Percentiles rank a stretch among this genome's conserved stretches.
phyloP scores from a whole-genome alignment of 495 filamentous ascomycete species.

The Podospora pseudopauciseta region DNA sequence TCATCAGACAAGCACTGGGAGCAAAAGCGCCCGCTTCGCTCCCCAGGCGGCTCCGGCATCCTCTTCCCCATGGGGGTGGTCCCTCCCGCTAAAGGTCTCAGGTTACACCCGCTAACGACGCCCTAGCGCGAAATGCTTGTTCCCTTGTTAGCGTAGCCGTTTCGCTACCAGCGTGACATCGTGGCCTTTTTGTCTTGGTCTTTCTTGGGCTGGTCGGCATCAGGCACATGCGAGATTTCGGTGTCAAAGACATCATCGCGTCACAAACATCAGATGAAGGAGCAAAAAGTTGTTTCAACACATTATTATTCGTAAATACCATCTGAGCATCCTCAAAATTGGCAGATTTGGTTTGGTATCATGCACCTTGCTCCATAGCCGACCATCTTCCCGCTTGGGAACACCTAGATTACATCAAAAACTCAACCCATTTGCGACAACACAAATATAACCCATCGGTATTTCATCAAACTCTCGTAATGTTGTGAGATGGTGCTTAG shows the following conservation, averaged over 20 bases:
- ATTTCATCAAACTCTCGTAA: neutral
- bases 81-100: neutral
- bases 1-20: too few species aligned
- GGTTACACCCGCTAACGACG: neutral
- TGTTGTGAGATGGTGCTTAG: neutral
- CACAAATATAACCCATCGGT: neutral
- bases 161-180: neutral
- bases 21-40: neutral
- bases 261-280: neutral
- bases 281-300: neutral
- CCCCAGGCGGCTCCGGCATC: neutral
- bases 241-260: too few species aligned
- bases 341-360: neutral
- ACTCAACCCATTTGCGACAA: neutral
- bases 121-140: neutral
- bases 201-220: neutral
- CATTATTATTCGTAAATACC: neutral
- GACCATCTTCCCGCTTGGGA: neutral
- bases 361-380: neutral
- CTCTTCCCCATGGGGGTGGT: neutral
- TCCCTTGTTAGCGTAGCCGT: neutral
- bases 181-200: neutral
- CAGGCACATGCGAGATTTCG: too few species aligned
- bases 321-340: neutral
- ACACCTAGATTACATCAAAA: neutral